Conservation (phyloP, 2,329 filamentous ascomycete species). For the Pseudopithomyces chartarum region DNA sequence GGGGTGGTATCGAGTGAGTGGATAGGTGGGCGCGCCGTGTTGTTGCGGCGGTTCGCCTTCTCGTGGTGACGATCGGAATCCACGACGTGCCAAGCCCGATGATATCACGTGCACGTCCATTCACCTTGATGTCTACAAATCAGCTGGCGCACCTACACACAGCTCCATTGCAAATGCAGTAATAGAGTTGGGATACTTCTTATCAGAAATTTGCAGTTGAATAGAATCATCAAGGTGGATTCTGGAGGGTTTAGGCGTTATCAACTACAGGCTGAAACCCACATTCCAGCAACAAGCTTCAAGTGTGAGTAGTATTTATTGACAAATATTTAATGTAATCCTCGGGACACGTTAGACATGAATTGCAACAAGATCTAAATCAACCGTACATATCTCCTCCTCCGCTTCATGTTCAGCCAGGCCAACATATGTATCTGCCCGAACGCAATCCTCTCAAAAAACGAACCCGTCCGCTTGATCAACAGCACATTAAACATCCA, state of each 20-base stretch:
- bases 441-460: neutral
- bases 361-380: too few species aligned
- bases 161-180: too few species aligned
- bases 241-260: too few species aligned
- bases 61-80: constrained; percentile 29
- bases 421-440: neutral
- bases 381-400: neutral
- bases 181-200: too few species aligned
- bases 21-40: constrained; percentile 7
- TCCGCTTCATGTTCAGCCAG: neutral
- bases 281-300: too few species aligned
- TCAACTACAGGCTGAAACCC: too few species aligned
- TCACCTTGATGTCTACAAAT: neutral
- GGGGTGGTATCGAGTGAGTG: constrained; percentile 1
- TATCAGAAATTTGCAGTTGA: too few species aligned
- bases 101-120: constrained; percentile 15
- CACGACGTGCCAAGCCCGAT: constrained; percentile 27
- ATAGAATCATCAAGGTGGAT: too few species aligned
- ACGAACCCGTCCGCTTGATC: neutral
- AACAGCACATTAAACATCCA: neutral
- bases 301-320: too few species aligned
- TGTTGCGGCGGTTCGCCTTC: constrained; percentile 25
- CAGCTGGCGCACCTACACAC: too few species aligned
- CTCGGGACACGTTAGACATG: too few species aligned
- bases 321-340: too few species aligned